Base-by-base conservation (phyloP, 768 basidiomycete genomes). In the Russula brevipes region DNA sequence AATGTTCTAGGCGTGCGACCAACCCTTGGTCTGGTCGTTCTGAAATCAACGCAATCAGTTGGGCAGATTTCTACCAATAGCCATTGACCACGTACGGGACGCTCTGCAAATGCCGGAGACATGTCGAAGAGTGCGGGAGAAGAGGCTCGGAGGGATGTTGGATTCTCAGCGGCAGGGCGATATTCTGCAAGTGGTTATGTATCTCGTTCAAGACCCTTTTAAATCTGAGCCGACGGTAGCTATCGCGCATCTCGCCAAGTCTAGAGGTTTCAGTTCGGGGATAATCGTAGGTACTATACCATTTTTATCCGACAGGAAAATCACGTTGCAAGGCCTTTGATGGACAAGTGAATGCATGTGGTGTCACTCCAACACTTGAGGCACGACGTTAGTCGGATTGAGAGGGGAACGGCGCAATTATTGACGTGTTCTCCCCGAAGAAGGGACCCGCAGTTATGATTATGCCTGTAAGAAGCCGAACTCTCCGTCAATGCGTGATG, bases 201-300 rank as follows among this genome's bases (percentile, higher is more conserved):
- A 24, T 58, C 30, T 46, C 17, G 60, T 66, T 66, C 31, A 59
- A 30, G 54, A 30, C n/a, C 54, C 47, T 65, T 55, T 66, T 66
- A 57, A 66, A 1, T n/a, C 19, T 11, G 33, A 58, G 41, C n/a
- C n/a, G 35, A 59, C 30, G 14, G 36, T 19, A 19, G 16, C 10
- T 41, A 64, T 54, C 6, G 7, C 12, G 41, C 36, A 46, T 19
- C 17, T 51, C 31, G 19, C 49, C 9, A 41, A 10, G 14, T 30
- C 19, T 16, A 14, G 44, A 24, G 41, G n/a, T 39, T 12, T 9
- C 30, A 36, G 11, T 44, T 55, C 3, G 10, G 17, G 39, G 35
- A 12, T 35, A 30, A 30, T 45, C 47, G 39, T 54, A 57, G 49
- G 16, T 1, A 53, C 47, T 9, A n/a, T 50, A 41, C 30, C n/a